phyloP scores from a whole-genome alignment of 2,329 filamentous ascomycete species.

The Alternaria conjuncta region DNA sequence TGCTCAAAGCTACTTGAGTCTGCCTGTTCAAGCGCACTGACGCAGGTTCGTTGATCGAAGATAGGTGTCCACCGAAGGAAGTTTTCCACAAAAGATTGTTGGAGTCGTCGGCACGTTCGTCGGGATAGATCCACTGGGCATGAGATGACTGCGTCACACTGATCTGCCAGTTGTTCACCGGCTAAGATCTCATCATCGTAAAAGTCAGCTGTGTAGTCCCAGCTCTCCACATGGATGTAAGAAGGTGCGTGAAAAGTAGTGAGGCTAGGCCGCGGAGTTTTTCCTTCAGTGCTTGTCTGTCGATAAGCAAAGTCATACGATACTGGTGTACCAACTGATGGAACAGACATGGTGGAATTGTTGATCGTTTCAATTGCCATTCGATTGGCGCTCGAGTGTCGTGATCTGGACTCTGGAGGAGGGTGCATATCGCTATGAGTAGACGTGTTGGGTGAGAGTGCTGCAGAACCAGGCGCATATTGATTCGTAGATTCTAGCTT shows the following conservation, averaged over 20 bases:
- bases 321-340: slow-evolving; percentile 19
- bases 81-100: slow-evolving; percentile 36
- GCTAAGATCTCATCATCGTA: slow-evolving; percentile 36
- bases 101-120: slow-evolving; percentile 29
- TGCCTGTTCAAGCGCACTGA: slow-evolving; percentile 26
- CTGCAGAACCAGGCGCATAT: slow-evolving; percentile 18
- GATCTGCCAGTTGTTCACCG: slow-evolving; percentile 31
- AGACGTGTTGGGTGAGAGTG: slow-evolving; percentile 23
- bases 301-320: slow-evolving; percentile 35
- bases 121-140: slow-evolving; percentile 23
- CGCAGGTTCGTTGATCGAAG: slow-evolving; percentile 29
- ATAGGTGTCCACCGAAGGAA: slow-evolving; percentile 38
- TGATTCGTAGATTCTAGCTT: slow-evolving; percentile 28
- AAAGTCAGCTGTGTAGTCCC: slow-evolving; percentile 38
- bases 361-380: slow-evolving; percentile 18
- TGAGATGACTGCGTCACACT: slow-evolving; percentile 24
- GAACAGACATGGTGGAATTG: slow-evolving; percentile 15
- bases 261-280: slow-evolving; percentile 31
- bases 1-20: slow-evolving; percentile 11
- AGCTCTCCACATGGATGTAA: slow-evolving; percentile 34
- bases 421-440: slow-evolving; percentile 20
- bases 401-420: slow-evolving; percentile 11
- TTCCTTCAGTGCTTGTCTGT: slow-evolving; percentile 33
- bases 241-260: slow-evolving; percentile 28
- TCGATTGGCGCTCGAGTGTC: slow-evolving; percentile 27